Conservation (phyloP, 2,329 filamentous ascomycete genomes). For the Cadophora gregata region DNA sequence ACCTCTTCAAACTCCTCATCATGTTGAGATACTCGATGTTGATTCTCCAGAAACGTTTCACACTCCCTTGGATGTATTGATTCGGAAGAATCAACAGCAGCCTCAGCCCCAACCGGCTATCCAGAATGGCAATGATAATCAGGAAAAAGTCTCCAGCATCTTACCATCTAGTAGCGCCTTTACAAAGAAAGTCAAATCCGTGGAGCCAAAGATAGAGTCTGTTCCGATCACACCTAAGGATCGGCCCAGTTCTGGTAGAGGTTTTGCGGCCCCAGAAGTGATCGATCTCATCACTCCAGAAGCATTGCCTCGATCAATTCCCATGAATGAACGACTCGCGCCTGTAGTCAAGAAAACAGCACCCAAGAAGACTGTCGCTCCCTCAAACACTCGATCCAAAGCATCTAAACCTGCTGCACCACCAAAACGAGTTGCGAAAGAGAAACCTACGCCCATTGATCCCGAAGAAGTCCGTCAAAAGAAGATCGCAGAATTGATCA, state of each 20-base stretch:
- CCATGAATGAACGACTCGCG: constrained; percentile 52
- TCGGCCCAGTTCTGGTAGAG: constrained; percentile 42
- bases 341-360: not conserved
- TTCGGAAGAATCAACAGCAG: constrained; percentile 3
- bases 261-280: constrained; percentile 1
- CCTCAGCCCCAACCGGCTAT: not conserved
- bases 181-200: not conserved
- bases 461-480: constrained; percentile 25
- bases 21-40: not conserved
- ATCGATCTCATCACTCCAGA: constrained; percentile 24
- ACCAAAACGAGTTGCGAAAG: constrained; percentile 16
- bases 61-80: not conserved
- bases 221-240: not conserved
- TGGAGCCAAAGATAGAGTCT: not conserved
- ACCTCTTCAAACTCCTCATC: not conserved
- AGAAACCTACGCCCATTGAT: constrained; percentile 10
- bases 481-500: constrained; percentile 30
- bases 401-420: not conserved
- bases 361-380: not conserved
- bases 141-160: constrained; percentile 3
- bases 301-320: constrained; percentile 40
- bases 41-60: not conserved
- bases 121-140: not conserved
- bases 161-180: constrained; percentile 7
- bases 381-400: not conserved